Evolutionary conservation across 2,329 filamentous ascomycete species (phyloP).

Genomic region (Canariomyces notabilis): DNA sequence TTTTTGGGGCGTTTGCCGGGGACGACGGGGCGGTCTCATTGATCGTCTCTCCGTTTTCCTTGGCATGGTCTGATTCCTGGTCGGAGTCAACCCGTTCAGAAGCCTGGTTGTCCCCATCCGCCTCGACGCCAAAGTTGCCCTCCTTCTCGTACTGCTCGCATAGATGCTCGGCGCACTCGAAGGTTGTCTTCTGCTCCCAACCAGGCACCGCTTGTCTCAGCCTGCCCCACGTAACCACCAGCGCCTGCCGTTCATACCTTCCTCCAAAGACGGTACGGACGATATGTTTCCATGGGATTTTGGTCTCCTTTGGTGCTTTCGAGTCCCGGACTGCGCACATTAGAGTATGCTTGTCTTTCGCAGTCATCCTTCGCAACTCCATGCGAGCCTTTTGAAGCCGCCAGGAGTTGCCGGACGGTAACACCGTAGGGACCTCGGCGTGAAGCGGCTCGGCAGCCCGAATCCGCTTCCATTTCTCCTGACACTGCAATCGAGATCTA

Average conservation of each 20-base stretch:
- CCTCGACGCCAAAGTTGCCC: conserved; percentile 15
- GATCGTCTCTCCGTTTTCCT: too few species aligned
- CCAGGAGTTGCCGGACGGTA: conserved; percentile 34
- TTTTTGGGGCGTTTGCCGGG: too few species aligned
- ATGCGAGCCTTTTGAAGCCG: conserved; percentile 39
- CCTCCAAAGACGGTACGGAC: conserved; percentile 11
- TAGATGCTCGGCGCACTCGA: conserved; percentile 21
- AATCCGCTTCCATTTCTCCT: conserved; percentile 59
- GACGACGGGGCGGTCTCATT: too few species aligned
- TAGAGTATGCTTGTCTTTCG: conserved; percentile 41
- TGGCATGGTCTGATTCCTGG: neutral
- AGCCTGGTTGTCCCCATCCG: conserved; percentile 1
- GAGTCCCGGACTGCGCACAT: conserved; percentile 40
- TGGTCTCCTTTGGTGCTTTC: conserved; percentile 37
- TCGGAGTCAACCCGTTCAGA: neutral
- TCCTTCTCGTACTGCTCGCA: conserved; percentile 23
- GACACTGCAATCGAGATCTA: conserved; percentile 63
- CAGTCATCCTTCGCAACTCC: conserved; percentile 38
- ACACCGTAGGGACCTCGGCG: conserved; percentile 12
- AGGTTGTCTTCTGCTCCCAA: conserved; percentile 16
- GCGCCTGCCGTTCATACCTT: conserved; percentile 19
- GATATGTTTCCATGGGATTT: conserved; percentile 43
- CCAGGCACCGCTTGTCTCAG: conserved; percentile 21
- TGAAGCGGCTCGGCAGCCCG: conserved; percentile 27
- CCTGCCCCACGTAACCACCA: conserved; percentile 23